These are phyloP conservation scores for Vitis cinerea DNA, from an alignment of 164 flowering plant genomes.

Conservation along the genomic window DNA sequence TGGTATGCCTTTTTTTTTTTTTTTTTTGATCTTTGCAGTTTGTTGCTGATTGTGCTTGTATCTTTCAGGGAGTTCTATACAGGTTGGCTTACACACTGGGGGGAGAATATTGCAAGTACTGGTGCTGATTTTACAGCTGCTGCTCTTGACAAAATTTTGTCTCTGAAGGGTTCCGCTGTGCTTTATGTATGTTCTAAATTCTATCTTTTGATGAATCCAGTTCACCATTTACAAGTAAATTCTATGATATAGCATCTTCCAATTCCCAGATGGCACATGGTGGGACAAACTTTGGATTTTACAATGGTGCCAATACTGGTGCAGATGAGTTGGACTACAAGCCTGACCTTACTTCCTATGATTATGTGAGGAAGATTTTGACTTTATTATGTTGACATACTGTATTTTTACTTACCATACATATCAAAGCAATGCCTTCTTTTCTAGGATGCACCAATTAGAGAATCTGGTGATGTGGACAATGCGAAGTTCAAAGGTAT, in stretches of 20 bases:
- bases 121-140: conserved; percentile 63
- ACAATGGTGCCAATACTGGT: conserved; percentile 90
- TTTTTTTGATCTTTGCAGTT: neutral
- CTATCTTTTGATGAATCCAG: conserved; percentile 8
- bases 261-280: conserved; percentile 97
- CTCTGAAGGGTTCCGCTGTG: conserved; percentile 85
- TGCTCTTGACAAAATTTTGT: conserved; percentile 61
- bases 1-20: neutral
- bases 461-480: conserved; percentile 83
- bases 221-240: conserved; percentile 10
- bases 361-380: conserved; percentile 64
- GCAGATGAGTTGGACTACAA: conserved; percentile 60
- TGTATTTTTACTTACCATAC: neutral
- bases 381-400: conserved; percentile 6
- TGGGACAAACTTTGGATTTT: conserved; percentile 97
- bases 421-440: conserved; percentile 2
- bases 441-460: conserved; percentile 91
- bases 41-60: conserved; percentile 13
- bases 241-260: conserved; percentile 10
- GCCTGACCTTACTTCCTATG: conserved; percentile 97
- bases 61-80: conserved; percentile 88
- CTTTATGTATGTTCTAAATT: conserved; percentile 68
- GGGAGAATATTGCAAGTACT: conserved; percentile 70
- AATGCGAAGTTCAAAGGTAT: conserved; percentile 75
- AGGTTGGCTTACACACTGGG: conserved; percentile 99